A percentile compares a stretch with the other conserved stretches of the same genome.
Conservation (phyloP, 148 eudicot genomes). For the Bassia scoparia region DNA sequence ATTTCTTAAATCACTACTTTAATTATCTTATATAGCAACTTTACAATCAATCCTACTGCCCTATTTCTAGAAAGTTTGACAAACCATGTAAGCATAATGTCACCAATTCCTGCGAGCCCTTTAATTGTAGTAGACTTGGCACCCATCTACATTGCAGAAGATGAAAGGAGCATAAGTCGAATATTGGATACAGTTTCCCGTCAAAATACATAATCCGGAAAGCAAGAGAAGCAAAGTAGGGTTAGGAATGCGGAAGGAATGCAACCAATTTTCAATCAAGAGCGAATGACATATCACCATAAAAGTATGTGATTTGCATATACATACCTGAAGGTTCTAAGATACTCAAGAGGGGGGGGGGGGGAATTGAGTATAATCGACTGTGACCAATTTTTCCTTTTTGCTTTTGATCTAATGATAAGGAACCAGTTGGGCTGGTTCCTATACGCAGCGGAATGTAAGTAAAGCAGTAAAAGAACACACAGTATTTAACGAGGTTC, state of each 20-base stretch:
- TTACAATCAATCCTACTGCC: no score
- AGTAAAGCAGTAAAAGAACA: no score
- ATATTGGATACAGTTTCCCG: conserved; percentile 10
- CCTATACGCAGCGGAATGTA: no score
- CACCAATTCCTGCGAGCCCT: conserved; percentile 93
- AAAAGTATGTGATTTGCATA: neutral
- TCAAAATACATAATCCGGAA: neutral
- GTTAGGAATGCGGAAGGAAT: conserved; percentile 2
- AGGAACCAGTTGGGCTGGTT: no score
- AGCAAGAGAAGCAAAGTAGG: neutral
- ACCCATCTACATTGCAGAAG: conserved; percentile 68
- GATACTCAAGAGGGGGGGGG: no score
- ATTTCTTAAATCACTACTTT: no score
- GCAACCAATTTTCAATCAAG: neutral
- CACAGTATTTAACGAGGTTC: no score
- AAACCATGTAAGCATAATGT: conserved; percentile 99
- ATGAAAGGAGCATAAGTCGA: conserved; percentile 18
- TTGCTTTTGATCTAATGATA: no score
- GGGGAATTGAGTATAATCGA: no score
- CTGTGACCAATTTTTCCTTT: no score
- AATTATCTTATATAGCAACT: no score
- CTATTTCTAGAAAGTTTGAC: conserved; percentile 87
- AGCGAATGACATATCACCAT: neutral
- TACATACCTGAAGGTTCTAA: neutral
- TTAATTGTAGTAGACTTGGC: conserved; percentile 96